Evolutionary conservation across 495 filamentous ascomycete species (phyloP).

Genomic region (Penicillium bovifimosum): DNA sequence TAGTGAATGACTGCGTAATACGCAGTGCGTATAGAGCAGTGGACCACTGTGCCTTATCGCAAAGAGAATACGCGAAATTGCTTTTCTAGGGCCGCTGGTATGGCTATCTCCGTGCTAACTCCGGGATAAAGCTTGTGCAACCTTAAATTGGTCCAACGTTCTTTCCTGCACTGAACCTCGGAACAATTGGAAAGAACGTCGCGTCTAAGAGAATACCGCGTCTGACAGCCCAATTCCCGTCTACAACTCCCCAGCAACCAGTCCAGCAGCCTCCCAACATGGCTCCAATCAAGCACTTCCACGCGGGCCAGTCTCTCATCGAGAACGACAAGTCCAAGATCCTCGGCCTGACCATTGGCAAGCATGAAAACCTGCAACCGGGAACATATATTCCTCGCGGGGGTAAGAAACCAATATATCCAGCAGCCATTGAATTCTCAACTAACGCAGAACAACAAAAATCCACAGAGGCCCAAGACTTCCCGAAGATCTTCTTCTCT

Average conservation of each 20-base stretch:
- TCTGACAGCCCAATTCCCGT: background rate
- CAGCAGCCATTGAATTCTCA: background rate
- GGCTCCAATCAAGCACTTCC: conserved; percentile 27
- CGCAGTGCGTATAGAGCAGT: too few relatives aligned
- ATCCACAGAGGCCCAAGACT: conserved; percentile 26
- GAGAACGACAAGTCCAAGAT: conserved; percentile 30
- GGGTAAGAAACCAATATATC: conserved; percentile 13
- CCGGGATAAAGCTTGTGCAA: conserved; percentile 2
- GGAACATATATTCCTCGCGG: conserved; percentile 29
- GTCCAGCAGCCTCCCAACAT: conserved; percentile 13
- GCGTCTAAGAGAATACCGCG: background rate
- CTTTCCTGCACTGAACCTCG: background rate
- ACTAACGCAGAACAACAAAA: background rate
- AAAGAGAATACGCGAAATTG: too few relatives aligned
- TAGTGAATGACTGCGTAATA: too few relatives aligned
- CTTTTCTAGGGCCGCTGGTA: too few relatives aligned
- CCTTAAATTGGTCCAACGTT: background rate
- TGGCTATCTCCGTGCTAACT: background rate
- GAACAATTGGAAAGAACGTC: too few relatives aligned
- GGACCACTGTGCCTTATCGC: too few relatives aligned
- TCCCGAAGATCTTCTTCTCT: conserved; percentile 26
- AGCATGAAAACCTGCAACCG: conserved; percentile 22
- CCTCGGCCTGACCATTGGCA: conserved; percentile 26
- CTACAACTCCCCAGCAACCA: background rate
- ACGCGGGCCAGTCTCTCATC: conserved; percentile 27